A percentile compares a stretch with the other conserved stretches of the same genome.
phyloP scores from a whole-genome alignment of 2,329 filamentous ascomycete species.

The Cladophialophora carrionii region DNA sequence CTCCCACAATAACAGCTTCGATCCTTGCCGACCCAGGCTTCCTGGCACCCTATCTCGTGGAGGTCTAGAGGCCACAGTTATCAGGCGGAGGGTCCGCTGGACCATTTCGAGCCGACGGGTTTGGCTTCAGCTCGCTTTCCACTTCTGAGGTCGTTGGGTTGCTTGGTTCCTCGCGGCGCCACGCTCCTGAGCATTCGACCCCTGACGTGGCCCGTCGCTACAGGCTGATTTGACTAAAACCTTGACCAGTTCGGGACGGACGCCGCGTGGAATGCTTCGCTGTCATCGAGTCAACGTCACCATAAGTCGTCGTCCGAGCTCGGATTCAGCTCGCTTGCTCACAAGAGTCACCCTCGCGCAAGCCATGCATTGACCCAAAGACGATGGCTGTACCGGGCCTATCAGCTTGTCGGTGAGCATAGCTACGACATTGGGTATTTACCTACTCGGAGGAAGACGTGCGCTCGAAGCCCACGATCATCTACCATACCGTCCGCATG shows the following conservation, averaged over 20 bases:
- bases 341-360: background rate
- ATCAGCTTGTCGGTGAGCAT: background rate
- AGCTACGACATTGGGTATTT: background rate
- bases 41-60: too few relatives aligned
- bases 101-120: background rate
- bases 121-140: too few relatives aligned
- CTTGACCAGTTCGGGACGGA: background rate
- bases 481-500: background rate
- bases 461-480: background rate
- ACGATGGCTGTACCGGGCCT: background rate
- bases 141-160: background rate
- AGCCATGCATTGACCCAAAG: background rate
- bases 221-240: background rate
- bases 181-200: background rate
- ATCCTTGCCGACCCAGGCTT: background rate
- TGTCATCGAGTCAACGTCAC: background rate
- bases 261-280: background rate
- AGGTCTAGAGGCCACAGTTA: background rate
- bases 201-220: background rate
- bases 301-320: background rate
- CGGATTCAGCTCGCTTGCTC: background rate
- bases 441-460: background rate
- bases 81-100: background rate
- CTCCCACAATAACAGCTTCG: background rate
- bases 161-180: background rate